Conservation (phyloP, 2,329 filamentous ascomycete species). For the Cercospora sesami region DNA sequence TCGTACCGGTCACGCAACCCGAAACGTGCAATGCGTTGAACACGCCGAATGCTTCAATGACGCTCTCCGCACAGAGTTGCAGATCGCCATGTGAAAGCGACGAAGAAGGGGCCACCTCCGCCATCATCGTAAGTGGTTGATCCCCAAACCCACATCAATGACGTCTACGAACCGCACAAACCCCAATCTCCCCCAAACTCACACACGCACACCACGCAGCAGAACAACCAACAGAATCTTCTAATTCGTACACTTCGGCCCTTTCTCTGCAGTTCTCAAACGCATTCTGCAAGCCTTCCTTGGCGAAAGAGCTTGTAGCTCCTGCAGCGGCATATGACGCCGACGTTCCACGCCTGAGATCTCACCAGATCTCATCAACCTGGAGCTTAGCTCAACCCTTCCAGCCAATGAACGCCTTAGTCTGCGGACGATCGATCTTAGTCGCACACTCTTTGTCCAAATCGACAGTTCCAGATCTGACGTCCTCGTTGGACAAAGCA, state of each 20-base stretch:
- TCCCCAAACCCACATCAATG: slow-evolving; percentile 10
- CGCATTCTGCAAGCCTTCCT: neutral
- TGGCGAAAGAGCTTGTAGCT: neutral
- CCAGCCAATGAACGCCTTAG: neutral
- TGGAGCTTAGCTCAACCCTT: neutral
- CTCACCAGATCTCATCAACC: neutral
- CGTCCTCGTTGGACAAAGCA: neutral
- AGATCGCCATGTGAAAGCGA: neutral
- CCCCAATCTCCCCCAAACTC: neutral
- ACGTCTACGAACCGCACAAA: slow-evolving; percentile 12
- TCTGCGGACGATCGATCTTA: neutral
- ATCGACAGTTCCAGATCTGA: slow-evolving; percentile 1
- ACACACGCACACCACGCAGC: neutral
- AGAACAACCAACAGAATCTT: neutral
- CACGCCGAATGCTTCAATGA: neutral
- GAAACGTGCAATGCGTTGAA: neutral
- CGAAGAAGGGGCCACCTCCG: neutral
- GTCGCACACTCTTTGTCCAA: neutral
- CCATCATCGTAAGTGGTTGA: neutral
- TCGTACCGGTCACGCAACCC: neutral
- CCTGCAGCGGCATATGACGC: slow-evolving; percentile 1
- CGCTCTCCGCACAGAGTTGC: neutral
- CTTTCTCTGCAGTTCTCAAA: neutral
- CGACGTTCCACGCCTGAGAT: neutral
- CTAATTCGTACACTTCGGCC: neutral